Conservation (phyloP, 129 eudicot genomes). For the Flaveria linearis region DNA sequence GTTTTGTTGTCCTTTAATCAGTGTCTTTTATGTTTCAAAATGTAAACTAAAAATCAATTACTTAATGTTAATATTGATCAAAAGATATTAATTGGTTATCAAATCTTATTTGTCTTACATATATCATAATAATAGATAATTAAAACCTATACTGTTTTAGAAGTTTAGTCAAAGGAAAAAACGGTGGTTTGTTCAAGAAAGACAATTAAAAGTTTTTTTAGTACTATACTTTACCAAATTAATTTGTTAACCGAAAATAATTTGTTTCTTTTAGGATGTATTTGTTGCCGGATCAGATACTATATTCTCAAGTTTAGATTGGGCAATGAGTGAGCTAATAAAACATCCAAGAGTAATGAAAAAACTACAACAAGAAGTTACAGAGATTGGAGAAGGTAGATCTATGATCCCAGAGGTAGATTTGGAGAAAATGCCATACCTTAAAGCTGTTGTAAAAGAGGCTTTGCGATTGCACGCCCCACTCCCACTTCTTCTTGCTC, state of each 20-base stretch:
- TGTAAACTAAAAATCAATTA: no score
- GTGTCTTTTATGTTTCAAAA: no score
- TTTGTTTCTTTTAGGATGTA: slow-evolving; percentile 33
- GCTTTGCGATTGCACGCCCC: slow-evolving; percentile 44
- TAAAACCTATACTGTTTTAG: no score
- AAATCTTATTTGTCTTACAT: no score
- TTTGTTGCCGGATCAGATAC: slow-evolving; percentile 53
- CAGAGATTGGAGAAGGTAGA: slow-evolving; percentile 27
- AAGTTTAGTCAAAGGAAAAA: no score
- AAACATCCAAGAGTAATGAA: slow-evolving; percentile 43
- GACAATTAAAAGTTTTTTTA: no score
- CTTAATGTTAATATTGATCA: no score
- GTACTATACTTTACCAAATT: background rate
- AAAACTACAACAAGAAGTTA: slow-evolving; percentile 44
- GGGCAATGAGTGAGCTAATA: slow-evolving; percentile 52
- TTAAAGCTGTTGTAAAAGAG: slow-evolving; percentile 58
- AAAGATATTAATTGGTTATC: no score
- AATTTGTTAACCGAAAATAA: background rate
- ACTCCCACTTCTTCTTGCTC: slow-evolving; percentile 40
- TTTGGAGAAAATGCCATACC: slow-evolving; percentile 47
- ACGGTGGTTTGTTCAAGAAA: no score
- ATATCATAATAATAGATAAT: no score
- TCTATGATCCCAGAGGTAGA: slow-evolving; percentile 34
- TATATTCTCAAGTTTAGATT: slow-evolving; percentile 28
- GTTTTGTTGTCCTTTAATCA: no score